These are phyloP conservation scores for Acanthamoeba triangularis DNA, from an alignment of 208 protist species.

Conservation along the genomic window DNA sequence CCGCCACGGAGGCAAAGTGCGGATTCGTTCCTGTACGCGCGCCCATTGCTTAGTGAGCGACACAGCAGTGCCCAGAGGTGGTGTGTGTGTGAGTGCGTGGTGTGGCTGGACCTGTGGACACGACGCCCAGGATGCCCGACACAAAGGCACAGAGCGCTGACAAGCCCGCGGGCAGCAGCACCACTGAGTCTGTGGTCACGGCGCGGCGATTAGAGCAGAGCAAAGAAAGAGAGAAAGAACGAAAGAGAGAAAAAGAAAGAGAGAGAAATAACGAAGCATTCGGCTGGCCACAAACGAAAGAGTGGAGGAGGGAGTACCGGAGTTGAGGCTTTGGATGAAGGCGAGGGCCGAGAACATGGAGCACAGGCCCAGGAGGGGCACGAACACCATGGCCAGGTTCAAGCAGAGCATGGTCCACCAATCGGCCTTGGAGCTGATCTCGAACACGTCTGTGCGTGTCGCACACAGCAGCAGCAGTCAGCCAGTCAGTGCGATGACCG, in stretches of 20 bases:
- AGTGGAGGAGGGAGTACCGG: not conserved
- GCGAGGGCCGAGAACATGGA: not conserved
- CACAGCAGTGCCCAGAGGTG: not conserved
- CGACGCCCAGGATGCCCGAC: not conserved
- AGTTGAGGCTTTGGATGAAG: slow-evolving; percentile 14
- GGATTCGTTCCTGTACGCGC: slow-evolving; percentile 16
- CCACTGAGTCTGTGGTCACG: not conserved
- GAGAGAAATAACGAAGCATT: no score
- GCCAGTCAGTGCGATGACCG: not conserved
- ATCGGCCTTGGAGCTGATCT: slow-evolving; percentile 46
- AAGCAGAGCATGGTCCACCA: slow-evolving; percentile 34
- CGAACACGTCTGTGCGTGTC: slow-evolving; percentile 46
- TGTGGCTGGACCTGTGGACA: not conserved
- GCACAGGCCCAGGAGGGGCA: slow-evolving; percentile 3
- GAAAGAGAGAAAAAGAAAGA: not conserved
- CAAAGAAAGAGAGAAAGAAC: not conserved
- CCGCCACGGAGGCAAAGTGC: slow-evolving; percentile 36
- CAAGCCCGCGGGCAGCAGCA: not conserved
- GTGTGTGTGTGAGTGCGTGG: not conserved
- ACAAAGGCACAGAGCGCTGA: not conserved
- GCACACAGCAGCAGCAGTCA: not conserved
- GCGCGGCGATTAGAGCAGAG: not conserved
- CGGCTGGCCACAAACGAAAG: not conserved
- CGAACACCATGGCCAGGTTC: slow-evolving; percentile 40
- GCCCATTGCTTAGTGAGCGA: no score